Base-by-base conservation (phyloP, 148 eudicot species). In the Dysphania ambrosioides region DNA sequence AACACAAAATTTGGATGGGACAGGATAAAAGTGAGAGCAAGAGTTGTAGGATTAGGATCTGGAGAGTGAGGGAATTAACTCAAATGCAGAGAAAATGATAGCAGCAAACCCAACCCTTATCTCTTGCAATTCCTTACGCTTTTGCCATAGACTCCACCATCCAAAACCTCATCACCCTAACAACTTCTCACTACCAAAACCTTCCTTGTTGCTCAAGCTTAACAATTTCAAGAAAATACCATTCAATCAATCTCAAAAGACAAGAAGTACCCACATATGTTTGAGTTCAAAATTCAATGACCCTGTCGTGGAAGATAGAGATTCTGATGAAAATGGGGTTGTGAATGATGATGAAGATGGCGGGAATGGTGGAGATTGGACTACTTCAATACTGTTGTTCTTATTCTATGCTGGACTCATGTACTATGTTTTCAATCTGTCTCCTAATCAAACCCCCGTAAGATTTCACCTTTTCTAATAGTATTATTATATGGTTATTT, bases 401-500 rank as follows among this genome's bases (percentile, higher is more conserved):
- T 66, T 83, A 57, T 82, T 95, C 34, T 95, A 89, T 88, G 88
- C 70, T 84, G 96, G 87, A 53, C 76, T 95, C 31, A 77, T 95
- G 79, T 92, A 78, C 80, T 95, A 95, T 77, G 85, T 90, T 56
- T 90, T 88, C 82, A 80, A 85, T 79, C 84, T 92, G 49, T 40
- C 97, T 47, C 98, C 98, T 71, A 82, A 91, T 60, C 97, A 91
- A 70, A 91, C 97, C 35, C 98, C 98, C 81, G 97, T 89, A 93
- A 8, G 41, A 19, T 75, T 77, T n/a, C n/a, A n/a, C n/a, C n/a
- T n/a, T n/a, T n/a, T n/a, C n/a, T n/a, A n/a, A n/a, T n/a, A n/a
- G n/a, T n/a, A n/a, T n/a, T n/a, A n/a, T n/a, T n/a, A n/a, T n/a
- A n/a, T n/a, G n/a, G n/a, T n/a, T n/a, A n/a, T n/a, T n/a, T n/a